Evolutionary conservation across 768 basidiomycete species (phyloP).

Genomic region (Hirschioporus abietinus): DNA sequence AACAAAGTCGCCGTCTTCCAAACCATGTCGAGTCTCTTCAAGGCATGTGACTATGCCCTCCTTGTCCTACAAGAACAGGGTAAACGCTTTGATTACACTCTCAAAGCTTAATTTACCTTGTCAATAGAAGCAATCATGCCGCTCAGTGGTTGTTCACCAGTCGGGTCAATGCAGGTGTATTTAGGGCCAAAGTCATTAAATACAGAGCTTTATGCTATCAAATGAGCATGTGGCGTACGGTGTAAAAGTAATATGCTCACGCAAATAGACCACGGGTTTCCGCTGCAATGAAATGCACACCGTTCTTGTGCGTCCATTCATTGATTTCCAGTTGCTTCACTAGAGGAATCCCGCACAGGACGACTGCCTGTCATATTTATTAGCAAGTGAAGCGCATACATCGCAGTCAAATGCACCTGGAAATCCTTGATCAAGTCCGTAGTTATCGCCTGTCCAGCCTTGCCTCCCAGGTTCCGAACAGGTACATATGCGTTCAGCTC

Average conservation of each 20-base stretch:
- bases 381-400: slow-evolving; percentile 6
- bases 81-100: slow-evolving; percentile 4
- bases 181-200: slow-evolving; percentile 97
- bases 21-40: slow-evolving; percentile 94
- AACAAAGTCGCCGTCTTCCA: slow-evolving; percentile 98
- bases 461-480: slow-evolving; percentile 78
- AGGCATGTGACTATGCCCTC: slow-evolving; percentile 95
- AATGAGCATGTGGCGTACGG: neutral
- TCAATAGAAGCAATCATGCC: slow-evolving; percentile 97
- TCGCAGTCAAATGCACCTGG: slow-evolving; percentile 53
- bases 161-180: slow-evolving; percentile 95
- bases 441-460: slow-evolving; percentile 69
- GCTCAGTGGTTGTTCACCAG: slow-evolving; percentile 88
- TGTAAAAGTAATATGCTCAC: slow-evolving; percentile 37
- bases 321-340: slow-evolving; percentile 91
- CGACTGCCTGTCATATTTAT: slow-evolving; percentile 60
- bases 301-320: slow-evolving; percentile 88
- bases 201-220: slow-evolving; percentile 51
- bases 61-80: slow-evolving; percentile 44
- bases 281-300: slow-evolving; percentile 86
- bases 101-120: slow-evolving; percentile 43
- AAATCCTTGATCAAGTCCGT: slow-evolving; percentile 81
- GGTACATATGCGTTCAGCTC: slow-evolving; percentile 97
- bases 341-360: slow-evolving; percentile 73
- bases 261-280: slow-evolving; percentile 94